phyloP scores from a whole-genome alignment of 306 rosid genomes.

The Nissolia schottii region DNA sequence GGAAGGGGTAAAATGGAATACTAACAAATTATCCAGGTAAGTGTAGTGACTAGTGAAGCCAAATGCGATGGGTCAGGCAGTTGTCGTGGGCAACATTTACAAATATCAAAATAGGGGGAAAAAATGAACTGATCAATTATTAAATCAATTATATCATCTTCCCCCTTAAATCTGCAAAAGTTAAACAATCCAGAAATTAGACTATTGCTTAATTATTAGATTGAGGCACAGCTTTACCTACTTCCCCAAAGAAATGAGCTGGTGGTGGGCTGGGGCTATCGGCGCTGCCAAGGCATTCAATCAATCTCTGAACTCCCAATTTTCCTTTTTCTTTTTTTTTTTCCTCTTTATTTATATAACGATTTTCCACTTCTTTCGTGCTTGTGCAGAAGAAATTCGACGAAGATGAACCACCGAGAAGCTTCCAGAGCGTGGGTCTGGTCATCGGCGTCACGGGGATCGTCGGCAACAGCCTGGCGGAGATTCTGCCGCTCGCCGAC shows the following conservation, averaged over 20 bases:
- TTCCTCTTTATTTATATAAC: not conserved
- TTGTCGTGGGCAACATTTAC: too few relatives aligned
- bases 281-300: constrained; percentile 34
- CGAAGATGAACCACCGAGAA: constrained; percentile 47
- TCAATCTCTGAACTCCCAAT: not conserved
- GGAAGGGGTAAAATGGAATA: too few relatives aligned
- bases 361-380: not conserved
- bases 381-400: constrained; percentile 46
- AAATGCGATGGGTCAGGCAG: too few relatives aligned
- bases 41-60: too few relatives aligned
- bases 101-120: too few relatives aligned
- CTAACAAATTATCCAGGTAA: too few relatives aligned
- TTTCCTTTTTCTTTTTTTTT: not conserved
- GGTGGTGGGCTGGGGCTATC: constrained; percentile 42
- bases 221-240: too few relatives aligned
- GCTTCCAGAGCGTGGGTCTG: constrained; percentile 43
- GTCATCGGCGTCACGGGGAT: constrained; percentile 68
- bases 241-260: constrained; percentile 20
- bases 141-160: too few relatives aligned
- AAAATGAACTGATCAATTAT: too few relatives aligned
- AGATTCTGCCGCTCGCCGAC: constrained; percentile 64
- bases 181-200: too few relatives aligned
- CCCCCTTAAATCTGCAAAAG: too few relatives aligned
- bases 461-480: constrained; percentile 79
- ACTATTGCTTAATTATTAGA: too few relatives aligned